phyloP scores from a whole-genome alignment of 805 yeast genomes.

The Osmozyma mogii region DNA sequence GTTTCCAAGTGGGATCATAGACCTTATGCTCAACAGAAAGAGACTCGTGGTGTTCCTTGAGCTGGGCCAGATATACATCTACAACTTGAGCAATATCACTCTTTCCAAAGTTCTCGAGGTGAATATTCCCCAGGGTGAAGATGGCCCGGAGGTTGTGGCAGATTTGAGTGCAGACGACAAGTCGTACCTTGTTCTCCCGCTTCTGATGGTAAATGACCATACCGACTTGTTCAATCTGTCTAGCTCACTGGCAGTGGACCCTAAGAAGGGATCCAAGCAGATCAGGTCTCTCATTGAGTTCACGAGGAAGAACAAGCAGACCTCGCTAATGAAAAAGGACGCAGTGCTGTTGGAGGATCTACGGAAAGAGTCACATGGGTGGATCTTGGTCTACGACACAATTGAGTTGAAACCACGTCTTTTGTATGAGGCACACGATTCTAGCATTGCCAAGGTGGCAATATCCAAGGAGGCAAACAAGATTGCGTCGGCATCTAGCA shows the following conservation, averaged over 20 bases:
- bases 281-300: conserved; percentile 16
- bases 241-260: not conserved
- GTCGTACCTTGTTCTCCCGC: conserved; percentile 29
- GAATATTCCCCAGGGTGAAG: conserved; percentile 4
- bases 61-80: conserved; percentile 74
- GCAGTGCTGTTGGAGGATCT: conserved; percentile 20
- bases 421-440: conserved; percentile 34
- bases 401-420: conserved; percentile 23
- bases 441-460: conserved; percentile 25
- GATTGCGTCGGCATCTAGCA: conserved; percentile 35
- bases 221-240: conserved; percentile 22
- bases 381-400: conserved; percentile 35
- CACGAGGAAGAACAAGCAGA: conserved; percentile 16
- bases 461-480: conserved; percentile 18
- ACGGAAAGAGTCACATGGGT: conserved; percentile 24
- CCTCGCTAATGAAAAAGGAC: conserved; percentile 7
- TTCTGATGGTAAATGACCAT: conserved; percentile 20
- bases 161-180: conserved; percentile 29
- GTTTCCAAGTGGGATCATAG: conserved; percentile 68
- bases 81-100: conserved; percentile 86
- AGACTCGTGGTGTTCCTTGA: conserved; percentile 67
- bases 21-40: conserved; percentile 73
- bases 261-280: conserved; percentile 2
- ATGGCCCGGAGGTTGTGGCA: conserved; percentile 20
- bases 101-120: conserved; percentile 42